phyloP scores from a whole-genome alignment of 2,329 filamentous ascomycete species.

The Teratosphaeria destructans region DNA sequence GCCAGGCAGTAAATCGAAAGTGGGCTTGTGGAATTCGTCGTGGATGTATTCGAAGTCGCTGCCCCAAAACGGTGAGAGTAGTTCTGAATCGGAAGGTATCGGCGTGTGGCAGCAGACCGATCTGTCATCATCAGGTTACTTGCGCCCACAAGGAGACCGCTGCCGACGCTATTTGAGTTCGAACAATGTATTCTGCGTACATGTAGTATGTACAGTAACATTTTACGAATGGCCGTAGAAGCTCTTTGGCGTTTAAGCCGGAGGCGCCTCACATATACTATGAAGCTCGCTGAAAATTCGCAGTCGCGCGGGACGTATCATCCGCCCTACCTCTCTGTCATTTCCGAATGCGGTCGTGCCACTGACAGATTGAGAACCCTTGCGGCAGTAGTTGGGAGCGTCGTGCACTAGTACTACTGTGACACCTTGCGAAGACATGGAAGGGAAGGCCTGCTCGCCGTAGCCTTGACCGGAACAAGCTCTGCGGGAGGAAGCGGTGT shows the following conservation, averaged over 20 bases:
- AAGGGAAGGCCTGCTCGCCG: neutral
- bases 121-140: no score
- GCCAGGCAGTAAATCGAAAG: no score
- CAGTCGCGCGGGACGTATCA: neutral
- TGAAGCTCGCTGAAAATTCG: neutral
- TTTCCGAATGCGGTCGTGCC: neutral
- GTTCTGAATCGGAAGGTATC: no score
- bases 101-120: no score
- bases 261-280: neutral
- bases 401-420: no score
- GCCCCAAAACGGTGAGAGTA: no score
- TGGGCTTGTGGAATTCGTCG: no score
- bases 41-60: no score
- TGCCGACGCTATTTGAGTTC: no score
- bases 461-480: neutral
- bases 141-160: no score
- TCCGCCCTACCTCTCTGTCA: neutral
- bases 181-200: no score
- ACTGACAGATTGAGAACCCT: neutral
- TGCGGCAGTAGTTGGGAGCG: neutral
- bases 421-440: neutral
- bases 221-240: neutral
- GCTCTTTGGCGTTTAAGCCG: neutral
- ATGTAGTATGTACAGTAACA: no score
- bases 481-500: neutral